Evolutionary conservation across 768 basidiomycete species (phyloP), one percentile per base, ranked within the genome.

Genomic region (Russula ochroleuca): DNA sequence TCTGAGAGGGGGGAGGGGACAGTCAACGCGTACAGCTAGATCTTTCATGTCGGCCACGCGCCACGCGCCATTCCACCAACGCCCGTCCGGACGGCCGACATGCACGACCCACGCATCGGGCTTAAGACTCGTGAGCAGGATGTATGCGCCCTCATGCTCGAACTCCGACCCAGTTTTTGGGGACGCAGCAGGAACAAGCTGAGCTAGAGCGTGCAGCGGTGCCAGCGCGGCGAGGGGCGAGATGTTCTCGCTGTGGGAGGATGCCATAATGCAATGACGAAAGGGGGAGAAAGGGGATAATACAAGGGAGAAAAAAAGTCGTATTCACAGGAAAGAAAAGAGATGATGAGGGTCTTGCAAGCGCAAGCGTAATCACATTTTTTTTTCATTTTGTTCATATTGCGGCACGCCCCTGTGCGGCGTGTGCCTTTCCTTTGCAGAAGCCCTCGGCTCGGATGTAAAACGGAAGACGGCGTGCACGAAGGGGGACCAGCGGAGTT

Each of bases 31-130:
- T 64, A 64, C 63, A 3, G 63, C 59, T 17, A 64, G 37, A 0
- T 23, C 54, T 41, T 64, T 47, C 19, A 64, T 48, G 19, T 64
- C 63, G 4, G 47, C 40, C 14, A 31, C 53, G 23, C 33, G 53
- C 63, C 63, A 64, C 31, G 48, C 21, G 14, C 63, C 63, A 4
- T 50, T 61, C 63, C 63, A 64, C 63, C 63, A 64, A 23, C 63
- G 59, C 38, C 63, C 63, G 15, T 60, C 59, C 19, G 50, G 48
- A 51, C 28, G 63, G 13, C 63, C 63, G 40, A 64, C 48, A 19
- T 61, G 54, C 53, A 64, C 59, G 25, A 55, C 15, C 63, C 63
- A 64, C 5, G 48, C 59, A 9, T 64, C 63, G 8, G 40, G 23
- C 15, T 55, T 49, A 17, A 64, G 40, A 23, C 9, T 60, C 5